Conservation (phyloP, 495 filamentous ascomycete species). For the Diplogelasinospora grovesii region DNA sequence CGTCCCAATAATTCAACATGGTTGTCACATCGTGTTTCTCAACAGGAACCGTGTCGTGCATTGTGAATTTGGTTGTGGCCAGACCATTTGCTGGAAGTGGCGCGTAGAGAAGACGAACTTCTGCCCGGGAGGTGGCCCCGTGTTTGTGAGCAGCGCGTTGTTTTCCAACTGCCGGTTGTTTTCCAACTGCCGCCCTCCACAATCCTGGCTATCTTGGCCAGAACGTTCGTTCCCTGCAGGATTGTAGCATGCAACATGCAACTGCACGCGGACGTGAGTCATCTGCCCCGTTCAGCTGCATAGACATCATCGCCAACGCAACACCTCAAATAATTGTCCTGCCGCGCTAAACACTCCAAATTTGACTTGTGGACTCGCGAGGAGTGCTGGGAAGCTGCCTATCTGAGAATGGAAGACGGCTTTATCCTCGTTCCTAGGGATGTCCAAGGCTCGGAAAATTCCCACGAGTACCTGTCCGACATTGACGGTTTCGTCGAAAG, state of each 20-base stretch:
- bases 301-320: no score
- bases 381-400: no score
- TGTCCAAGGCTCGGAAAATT: not conserved
- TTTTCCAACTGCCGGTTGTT: constrained; percentile 1
- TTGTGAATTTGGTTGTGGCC: not conserved
- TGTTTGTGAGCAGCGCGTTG: not conserved
- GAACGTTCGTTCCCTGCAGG: no score
- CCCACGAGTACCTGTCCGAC: constrained; percentile 12
- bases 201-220: no score
- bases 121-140: no score
- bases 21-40: constrained; percentile 43
- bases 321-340: no score
- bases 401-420: no score
- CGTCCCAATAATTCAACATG: constrained; percentile 54
- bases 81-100: not conserved
- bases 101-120: no score
- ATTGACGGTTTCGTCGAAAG: constrained; percentile 32
- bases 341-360: no score
- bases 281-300: not conserved
- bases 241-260: no score
- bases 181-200: not conserved
- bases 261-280: no score
- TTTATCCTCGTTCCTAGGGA: constrained; percentile 8
- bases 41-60: not conserved
- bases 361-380: no score